Evolutionary conservation across 176 grass and related monocot genomes (phyloP), one percentile per base, ranked within the genome.

Genomic region (Cocos nucifera): DNA sequence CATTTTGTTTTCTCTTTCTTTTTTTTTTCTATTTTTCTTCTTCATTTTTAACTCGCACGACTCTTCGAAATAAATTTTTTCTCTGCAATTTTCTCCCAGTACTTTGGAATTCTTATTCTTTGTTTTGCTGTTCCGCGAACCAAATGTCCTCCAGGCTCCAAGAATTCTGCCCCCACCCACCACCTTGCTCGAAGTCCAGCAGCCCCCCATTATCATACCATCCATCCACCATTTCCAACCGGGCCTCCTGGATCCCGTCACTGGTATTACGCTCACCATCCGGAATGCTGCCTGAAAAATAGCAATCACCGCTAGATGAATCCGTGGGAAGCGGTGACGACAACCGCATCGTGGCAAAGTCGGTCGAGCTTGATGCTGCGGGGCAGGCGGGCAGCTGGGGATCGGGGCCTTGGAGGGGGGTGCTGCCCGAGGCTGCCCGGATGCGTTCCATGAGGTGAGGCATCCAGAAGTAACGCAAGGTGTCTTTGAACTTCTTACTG

Each of bases 381-480:
- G 28, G 3, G 28, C 28, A 29, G 28, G 28, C 5, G 28, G 28
- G 28, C 28, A 23, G 23, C 23, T 29, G 28, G 28, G 28, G 28
- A 6, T 29, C 28, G 28, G 28, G 5, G 28, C 4, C 28, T 5
- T 29, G 28, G 14, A 29, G 15, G 2, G 9, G 15, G 2, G 9
- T 5, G 15, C 17, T 7, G 35, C n/a, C 69, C 0, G 15, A 23
- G 26, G 19, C 51, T 16, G 69, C 69, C 9, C 44, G 69, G 25
- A 61, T 52, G 7, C 61, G 35, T 35, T 78, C 74, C 5, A 51
- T 20, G 4, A 84, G 86, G 32, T 51, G 74, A 7, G 86, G 86
- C 74, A 75, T 85, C 86, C 86, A 85, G 4, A 85, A 51, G 58
- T 72, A 81, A 17, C 71, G 67, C 78, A 89, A 65, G 30, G 86